phyloP scores from a whole-genome alignment of 1,139 yeast genomes.

The Pneumocystis canis region DNA sequence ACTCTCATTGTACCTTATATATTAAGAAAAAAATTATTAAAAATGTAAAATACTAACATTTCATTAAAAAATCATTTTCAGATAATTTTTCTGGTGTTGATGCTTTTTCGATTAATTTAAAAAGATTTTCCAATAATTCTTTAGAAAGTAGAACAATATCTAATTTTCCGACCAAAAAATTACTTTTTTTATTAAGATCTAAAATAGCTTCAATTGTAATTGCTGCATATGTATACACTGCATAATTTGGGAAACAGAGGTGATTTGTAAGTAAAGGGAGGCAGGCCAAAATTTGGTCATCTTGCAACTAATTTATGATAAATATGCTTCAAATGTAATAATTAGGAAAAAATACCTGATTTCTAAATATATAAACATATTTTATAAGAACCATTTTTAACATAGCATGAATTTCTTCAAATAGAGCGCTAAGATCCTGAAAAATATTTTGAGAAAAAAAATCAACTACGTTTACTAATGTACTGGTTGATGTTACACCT shows the following conservation, averaged over 20 bases:
- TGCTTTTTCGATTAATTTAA: constrained; percentile 47
- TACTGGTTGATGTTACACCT: constrained; percentile 73
- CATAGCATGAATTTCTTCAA: constrained; percentile 44
- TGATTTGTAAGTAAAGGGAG: constrained; percentile 69
- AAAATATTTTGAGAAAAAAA: constrained; percentile 75
- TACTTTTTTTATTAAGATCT: constrained; percentile 45
- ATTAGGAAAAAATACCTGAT: constrained; percentile 21
- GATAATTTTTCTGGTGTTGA: constrained; percentile 80
- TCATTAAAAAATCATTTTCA: constrained; percentile 86
- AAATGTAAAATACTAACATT: constrained; percentile 29
- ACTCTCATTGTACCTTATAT: constrained; percentile 49
- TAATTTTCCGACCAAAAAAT: constrained; percentile 47
- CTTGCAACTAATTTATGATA: constrained; percentile 46
- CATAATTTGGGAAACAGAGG: constrained; percentile 48
- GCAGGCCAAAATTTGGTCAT: constrained; percentile 63
- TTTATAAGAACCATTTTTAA: constrained; percentile 85
- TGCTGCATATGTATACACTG: constrained; percentile 85
- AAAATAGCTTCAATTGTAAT: constrained; percentile 81
- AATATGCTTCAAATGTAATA: not conserved
- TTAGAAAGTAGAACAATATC: constrained; percentile 51
- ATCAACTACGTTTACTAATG: constrained; percentile 68
- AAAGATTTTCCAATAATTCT: constrained; percentile 46
- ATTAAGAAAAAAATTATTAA: not conserved
- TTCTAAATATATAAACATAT: constrained; percentile 77
- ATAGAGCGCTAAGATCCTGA: constrained; percentile 47